Evolutionary conservation across 768 basidiomycete species (phyloP), one percentile per base, ranked within the genome.

Genomic region (Sutorius australiensis): DNA sequence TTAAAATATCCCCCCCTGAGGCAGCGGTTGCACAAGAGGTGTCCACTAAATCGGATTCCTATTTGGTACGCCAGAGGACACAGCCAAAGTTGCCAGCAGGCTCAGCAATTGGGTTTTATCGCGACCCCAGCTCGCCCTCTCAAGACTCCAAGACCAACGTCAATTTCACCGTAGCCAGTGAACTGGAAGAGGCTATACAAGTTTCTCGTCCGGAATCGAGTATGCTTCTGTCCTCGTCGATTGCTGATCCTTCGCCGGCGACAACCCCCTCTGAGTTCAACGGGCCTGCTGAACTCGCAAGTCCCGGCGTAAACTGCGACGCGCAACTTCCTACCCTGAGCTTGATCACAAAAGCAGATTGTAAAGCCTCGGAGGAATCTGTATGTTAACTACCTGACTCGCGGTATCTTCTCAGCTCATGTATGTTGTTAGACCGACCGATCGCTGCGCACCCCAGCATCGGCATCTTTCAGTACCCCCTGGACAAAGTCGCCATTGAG

Each of bases 131-230:
- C 31, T 76, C 82, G 34, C 74, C 78, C 31, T 75, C 73, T 51
- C 71, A 72, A 34, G 79, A 82, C 59, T 59, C 75, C 5, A 78
- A 76, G 50, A 65, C 75, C 14, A 57, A 75, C 10, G 86, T 91
- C 52, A 83, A 80, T 56, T 93, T 93, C 72, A 88, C 84, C 43
- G 87, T 92, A 41, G 80, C 74, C 50, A 92, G 89, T 62, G 91
- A 92, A 68, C 64, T 92, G 48, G 89, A 90, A 38, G 59, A 60
- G 46, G 17, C 37, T 28, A 14, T 45, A 9, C 47, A 43, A 21
- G 30, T 37, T 45, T 55, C 60, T 14, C 54, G 48, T n/a, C 42
- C 16, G 12, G 55, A 60, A 53, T 52, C 59, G 21, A 62, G 61
- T 41, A 61, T 61, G 30, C 67, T 70, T 9, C 40, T 70, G 33